Conservation (phyloP, 129 eudicot species). For the Flaveria trinervia region DNA sequence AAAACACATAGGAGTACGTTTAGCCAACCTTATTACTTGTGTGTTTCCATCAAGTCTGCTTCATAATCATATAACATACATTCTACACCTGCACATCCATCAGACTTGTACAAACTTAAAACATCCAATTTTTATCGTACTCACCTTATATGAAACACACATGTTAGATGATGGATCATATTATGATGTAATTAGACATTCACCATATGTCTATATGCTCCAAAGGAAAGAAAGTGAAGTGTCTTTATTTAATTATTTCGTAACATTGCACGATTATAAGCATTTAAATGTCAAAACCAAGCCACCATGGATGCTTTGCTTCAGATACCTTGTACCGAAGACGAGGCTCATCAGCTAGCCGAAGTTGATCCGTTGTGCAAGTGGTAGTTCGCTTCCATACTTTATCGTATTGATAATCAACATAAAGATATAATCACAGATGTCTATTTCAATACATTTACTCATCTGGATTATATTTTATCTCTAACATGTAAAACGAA, state of each 20-base stretch:
- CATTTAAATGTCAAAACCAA: too few relatives aligned
- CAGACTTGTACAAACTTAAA: background rate
- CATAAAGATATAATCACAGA: background rate
- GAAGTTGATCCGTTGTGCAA: slow-evolving; percentile 95
- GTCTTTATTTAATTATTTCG: too few relatives aligned
- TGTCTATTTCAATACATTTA: too few relatives aligned
- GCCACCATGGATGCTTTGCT: too few relatives aligned
- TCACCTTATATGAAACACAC: too few relatives aligned
- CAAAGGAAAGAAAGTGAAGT: too few relatives aligned
- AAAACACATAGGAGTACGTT: too few relatives aligned
- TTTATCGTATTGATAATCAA: slow-evolving; percentile 62
- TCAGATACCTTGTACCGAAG: background rate
- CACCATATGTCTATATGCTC: background rate
- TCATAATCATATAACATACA: slow-evolving; percentile 3
- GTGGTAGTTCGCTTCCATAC: slow-evolving; percentile 85
- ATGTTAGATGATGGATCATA: background rate
- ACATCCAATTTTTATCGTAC: background rate
- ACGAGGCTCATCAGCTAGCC: slow-evolving; percentile 39
- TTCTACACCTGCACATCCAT: background rate
- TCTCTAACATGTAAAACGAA: background rate
- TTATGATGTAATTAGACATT: slow-evolving; percentile 10
- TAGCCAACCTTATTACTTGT: too few relatives aligned
- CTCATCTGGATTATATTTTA: too few relatives aligned
- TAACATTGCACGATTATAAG: too few relatives aligned
- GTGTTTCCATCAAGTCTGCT: background rate